Conservation (phyloP, 2,329 filamentous ascomycete genomes). For the Neonectria neomacrospora region DNA sequence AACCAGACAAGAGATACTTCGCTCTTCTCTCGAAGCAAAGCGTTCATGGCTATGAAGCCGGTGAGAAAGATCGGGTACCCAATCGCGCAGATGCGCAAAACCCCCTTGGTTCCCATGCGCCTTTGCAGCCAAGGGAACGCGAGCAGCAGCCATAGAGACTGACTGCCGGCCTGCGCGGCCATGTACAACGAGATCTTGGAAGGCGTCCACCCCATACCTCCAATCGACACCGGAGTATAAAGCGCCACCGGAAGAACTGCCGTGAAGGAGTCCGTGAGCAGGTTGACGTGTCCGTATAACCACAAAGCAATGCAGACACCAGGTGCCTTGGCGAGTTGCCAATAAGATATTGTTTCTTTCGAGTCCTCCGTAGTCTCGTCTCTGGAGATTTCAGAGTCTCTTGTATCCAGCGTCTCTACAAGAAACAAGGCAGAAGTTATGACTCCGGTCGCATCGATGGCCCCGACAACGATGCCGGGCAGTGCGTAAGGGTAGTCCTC, state of each 20-base stretch:
- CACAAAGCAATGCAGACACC: conserved; percentile 74
- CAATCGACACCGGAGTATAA: conserved; percentile 70
- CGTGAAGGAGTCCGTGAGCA: conserved; percentile 78
- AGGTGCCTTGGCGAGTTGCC: conserved; percentile 66
- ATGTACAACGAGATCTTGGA: conserved; percentile 74
- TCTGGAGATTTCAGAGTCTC: background rate
- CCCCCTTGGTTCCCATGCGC: conserved; percentile 71
- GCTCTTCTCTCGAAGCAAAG: conserved; percentile 53
- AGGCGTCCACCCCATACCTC: conserved; percentile 73
- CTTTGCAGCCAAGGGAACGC: conserved; percentile 75
- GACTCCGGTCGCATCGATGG: conserved; percentile 67
- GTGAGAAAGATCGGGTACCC: conserved; percentile 73
- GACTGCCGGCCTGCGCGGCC: conserved; percentile 70
- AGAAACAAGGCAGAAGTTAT: conserved; percentile 65
- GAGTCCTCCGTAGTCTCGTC: conserved; percentile 22
- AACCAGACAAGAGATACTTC: conserved; percentile 57
- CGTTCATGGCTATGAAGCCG: conserved; percentile 66
- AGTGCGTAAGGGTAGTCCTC: conserved; percentile 63
- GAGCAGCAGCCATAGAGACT: conserved; percentile 77
- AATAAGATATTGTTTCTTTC: background rate
- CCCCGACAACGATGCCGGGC: conserved; percentile 63
- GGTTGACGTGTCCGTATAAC: conserved; percentile 69
- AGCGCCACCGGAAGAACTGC: conserved; percentile 76
- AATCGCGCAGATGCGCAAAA: conserved; percentile 66
- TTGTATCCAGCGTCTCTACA: conserved; percentile 67